Evolutionary conservation across 2,329 filamentous ascomycete species (phyloP).

Genomic region (Aspergillus puulaauensis): DNA sequence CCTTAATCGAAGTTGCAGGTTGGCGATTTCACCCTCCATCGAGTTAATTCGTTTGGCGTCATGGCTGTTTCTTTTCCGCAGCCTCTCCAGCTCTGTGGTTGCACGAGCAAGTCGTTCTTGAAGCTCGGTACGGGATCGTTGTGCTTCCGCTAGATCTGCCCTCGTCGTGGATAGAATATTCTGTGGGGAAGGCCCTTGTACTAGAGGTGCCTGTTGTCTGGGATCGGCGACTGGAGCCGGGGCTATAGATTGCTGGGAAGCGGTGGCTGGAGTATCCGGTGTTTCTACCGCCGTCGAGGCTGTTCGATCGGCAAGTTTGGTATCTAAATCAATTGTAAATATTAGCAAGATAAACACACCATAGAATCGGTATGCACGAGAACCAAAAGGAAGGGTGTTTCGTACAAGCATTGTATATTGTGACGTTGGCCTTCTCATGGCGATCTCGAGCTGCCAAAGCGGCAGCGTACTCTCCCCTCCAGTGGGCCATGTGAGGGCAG

Average conservation of each 20-base stretch:
- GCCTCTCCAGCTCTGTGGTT: constrained; percentile 62
- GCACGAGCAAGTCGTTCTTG: constrained; percentile 63
- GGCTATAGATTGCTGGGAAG: constrained; percentile 25
- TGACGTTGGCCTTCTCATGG: constrained; percentile 63
- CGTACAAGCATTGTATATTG: constrained; percentile 76
- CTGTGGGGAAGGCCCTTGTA: constrained; percentile 29
- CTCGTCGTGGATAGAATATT: constrained; percentile 43
- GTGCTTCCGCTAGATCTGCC: constrained; percentile 71
- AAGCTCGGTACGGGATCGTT: constrained; percentile 70
- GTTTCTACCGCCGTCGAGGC: constrained; percentile 50
- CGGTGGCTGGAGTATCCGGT: constrained; percentile 19
- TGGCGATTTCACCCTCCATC: constrained; percentile 62
- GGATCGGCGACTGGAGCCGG: constrained; percentile 29
- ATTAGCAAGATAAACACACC: background rate
- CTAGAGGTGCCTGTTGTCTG: constrained; percentile 24
- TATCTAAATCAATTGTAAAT: constrained; percentile 48
- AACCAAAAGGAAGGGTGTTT: background rate
- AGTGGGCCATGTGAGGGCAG: constrained; percentile 58
- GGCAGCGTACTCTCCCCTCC: constrained; percentile 78
- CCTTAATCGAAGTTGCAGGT: constrained; percentile 65
- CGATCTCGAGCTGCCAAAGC: constrained; percentile 71
- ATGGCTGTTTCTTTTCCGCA: constrained; percentile 60
- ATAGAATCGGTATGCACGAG: background rate
- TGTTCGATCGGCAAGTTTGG: constrained; percentile 66
- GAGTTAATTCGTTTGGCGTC: constrained; percentile 62